Evolutionary conservation across 2,329 filamentous ascomycete species (phyloP).

Genomic region (Penicillium sp.): DNA sequence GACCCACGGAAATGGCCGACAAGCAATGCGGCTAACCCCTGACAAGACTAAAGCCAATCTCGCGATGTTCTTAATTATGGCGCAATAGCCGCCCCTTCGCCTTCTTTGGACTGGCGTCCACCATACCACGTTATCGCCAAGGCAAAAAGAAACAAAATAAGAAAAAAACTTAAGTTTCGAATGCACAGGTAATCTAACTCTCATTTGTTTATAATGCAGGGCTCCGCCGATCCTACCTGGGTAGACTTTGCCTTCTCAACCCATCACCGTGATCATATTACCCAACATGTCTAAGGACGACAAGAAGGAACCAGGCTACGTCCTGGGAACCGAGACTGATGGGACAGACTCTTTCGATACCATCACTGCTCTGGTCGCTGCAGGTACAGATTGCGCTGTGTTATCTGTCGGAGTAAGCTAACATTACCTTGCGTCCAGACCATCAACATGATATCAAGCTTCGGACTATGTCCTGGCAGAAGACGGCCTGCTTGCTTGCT

Average conservation of each 20-base stretch:
- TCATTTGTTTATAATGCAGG: not conserved
- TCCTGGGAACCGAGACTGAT: constrained; percentile 12
- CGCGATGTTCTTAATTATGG: constrained; percentile 22
- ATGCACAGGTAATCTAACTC: not conserved
- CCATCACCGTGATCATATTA: not conserved
- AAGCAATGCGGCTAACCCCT: not conserved
- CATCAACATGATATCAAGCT: constrained; percentile 49
- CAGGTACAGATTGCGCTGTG: constrained; percentile 9
- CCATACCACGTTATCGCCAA: not conserved
- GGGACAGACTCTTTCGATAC: constrained; percentile 16
- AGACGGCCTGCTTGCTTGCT: constrained; percentile 50
- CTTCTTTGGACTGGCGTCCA: not conserved
- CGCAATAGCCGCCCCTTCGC: constrained; percentile 8
- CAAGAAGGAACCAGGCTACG: constrained; percentile 15
- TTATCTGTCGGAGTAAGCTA: not conserved
- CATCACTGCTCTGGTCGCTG: constrained; percentile 23
- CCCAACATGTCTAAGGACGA: constrained; percentile 15
- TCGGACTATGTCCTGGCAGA: constrained; percentile 56
- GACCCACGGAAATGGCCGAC: not conserved
- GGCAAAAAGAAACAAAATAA: not conserved
- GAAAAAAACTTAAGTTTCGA: not conserved
- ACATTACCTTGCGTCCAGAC: constrained; percentile 12
- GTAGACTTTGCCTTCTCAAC: not conserved
- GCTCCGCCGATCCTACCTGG: not conserved
- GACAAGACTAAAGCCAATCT: constrained; percentile 1